Evolutionary conservation across 106 monocot species (phyloP).

Genomic region (Phalaenopsis aphrodite): DNA sequence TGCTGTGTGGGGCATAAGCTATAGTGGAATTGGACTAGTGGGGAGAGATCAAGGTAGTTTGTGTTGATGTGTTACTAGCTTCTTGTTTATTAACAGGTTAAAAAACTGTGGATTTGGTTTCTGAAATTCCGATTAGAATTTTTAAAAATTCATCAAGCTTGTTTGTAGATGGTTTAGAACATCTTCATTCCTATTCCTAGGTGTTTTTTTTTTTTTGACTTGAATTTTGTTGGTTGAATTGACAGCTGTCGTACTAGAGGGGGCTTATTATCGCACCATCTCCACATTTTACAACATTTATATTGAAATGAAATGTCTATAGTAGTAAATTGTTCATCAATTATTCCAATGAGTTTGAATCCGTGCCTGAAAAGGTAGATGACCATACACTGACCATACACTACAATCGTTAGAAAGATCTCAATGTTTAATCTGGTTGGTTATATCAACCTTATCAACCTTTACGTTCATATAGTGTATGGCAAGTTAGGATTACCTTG

Average conservation of each 20-base stretch:
- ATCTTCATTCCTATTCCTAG: too few species aligned
- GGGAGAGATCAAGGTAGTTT: not conserved
- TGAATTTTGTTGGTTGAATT: too few species aligned
- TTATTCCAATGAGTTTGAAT: too few species aligned
- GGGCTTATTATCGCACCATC: not conserved
- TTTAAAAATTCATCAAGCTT: not conserved
- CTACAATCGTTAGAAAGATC: not conserved
- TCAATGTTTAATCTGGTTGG: not conserved
- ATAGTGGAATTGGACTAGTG: too few species aligned
- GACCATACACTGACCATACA: too few species aligned
- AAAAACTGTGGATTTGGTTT: not conserved
- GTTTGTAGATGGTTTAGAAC: not conserved
- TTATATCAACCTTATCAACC: not conserved
- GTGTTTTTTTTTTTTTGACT: not conserved
- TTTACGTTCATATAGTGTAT: not conserved
- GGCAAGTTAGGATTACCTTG: not conserved
- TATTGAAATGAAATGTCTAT: not conserved
- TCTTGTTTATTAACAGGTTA: not conserved
- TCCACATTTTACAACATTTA: not conserved
- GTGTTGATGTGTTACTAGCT: not conserved
- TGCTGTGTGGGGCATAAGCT: too few species aligned
- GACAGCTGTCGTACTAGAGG: not conserved
- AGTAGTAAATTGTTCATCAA: not conserved
- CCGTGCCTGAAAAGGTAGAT: too few species aligned
- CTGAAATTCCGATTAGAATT: not conserved